Base-by-base conservation (phyloP, 1,284 basidiomycete species). In the Rhodotorula glutinis region DNA sequence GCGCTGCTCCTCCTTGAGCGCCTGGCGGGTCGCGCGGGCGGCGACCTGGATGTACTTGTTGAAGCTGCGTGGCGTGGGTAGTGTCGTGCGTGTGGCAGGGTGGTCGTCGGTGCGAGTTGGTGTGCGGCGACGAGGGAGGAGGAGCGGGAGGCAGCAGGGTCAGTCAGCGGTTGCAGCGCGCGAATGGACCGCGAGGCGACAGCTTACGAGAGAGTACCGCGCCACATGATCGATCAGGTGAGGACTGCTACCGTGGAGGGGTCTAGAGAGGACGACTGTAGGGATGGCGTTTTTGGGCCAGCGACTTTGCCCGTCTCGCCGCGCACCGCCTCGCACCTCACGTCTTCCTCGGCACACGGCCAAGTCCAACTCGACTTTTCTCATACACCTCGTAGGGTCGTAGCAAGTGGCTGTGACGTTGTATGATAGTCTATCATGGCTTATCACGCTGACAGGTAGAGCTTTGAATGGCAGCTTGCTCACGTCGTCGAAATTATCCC, bases 31-130 rank as follows among this genome's bases (percentile, higher is more conserved):
- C 38, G 79, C 79, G 43, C 78, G 77, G 21, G 78, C 78, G 57
- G 76, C 76, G 73, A 80, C 76, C 61, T 74, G 70, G 65, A 79
- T 77, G 77, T 79, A 80, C 77, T 79, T 79, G 79, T 80, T 80
- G 79, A 78, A 80, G 65, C 79, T 80, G 75, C 21, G 25, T 13
- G 29, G 33, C 4, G 57, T 25, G 16, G 0, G 44, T 7, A 40
- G 2, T 30, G 0, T 23, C n/a, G n/a, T n/a, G n/a, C n/a, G n/a
- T n/a, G n/a, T n/a, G n/a, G n/a, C n/a, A n/a, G n/a, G n/a, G n/a
- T n/a, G n/a, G n/a, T n/a, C n/a, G n/a, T n/a, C n/a, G n/a, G n/a
- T n/a, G n/a, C 13, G n/a, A 4, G 53, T 23, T 44, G 14, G 33
- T 10, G 44, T 2, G 52, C 27, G 21, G 13, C 5, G 3, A 16